Evolutionary conservation across 2,329 filamentous ascomycete species (phyloP), one percentile per base, ranked within the genome.

Genomic region (Sporothrix globosa): DNA sequence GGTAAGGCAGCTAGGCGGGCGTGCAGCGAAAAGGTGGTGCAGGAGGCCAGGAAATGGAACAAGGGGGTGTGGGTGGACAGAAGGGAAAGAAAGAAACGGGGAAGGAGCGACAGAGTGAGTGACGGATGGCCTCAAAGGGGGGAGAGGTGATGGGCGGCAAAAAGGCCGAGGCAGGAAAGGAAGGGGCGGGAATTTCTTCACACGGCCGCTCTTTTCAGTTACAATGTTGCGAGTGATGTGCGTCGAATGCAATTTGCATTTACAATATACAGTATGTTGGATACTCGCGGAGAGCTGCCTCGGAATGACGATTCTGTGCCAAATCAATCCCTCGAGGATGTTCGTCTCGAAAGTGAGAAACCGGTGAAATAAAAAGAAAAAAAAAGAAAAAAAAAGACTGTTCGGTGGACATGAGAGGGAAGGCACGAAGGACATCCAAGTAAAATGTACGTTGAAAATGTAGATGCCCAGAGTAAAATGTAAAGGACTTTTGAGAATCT

Each of bases 1-100:
- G 68, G 71, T 65, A 73, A 73, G 67, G 68, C 67, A 71, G 60
- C 72, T 72, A 72, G 60, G 66, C 54, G 24, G 67, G 69, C 65
- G 54, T 66, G 69, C 58, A 66, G 60, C 50, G 44, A 60, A 58
- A 52, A 54, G 66, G 58, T 50, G 50, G 44, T 41, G 67, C 30
- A 63, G 46, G 56, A 56, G 34, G 34, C 13, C 10, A 17, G 10
- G 46, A 54, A 56, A 70, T 24, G 52, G 53, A 46, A 48, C 54
- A 56, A 44, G 69, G 66, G 56, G 34, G 13, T 44, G 39, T 24
- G 39, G n/a, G n/a, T 44, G 24, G n/a, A 41, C 17, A 61, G 39
- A 41, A 21, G 2, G 5, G 50, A 52, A 46, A 58, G 11, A 34
- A 30, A 13, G 7, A 60, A 50, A 39, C 54, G 24, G 52, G 68